phyloP scores from a whole-genome alignment of 495 filamentous ascomycete genomes.

The Penicillium fimorum region DNA sequence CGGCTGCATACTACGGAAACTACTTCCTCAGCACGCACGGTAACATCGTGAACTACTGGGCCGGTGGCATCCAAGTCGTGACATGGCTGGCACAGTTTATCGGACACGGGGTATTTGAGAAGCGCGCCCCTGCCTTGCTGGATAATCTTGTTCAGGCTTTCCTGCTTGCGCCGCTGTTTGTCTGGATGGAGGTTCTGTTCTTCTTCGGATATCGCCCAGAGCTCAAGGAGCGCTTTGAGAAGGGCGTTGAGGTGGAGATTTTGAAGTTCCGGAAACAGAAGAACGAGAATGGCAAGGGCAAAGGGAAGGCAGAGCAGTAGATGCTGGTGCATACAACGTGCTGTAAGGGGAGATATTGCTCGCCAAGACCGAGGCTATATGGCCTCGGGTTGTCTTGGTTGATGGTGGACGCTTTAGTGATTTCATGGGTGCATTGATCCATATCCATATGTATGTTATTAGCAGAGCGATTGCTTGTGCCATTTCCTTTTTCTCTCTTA shows the following conservation, averaged over 20 bases:
- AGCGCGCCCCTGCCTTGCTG: conserved; percentile 80
- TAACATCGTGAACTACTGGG: conserved; percentile 65
- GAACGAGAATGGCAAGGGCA: conserved; percentile 20
- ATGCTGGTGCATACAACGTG: background rate
- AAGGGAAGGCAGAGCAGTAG: conserved; percentile 14
- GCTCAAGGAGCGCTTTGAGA: conserved; percentile 73
- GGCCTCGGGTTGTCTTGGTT: background rate
- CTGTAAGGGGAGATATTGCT: conserved; percentile 7
- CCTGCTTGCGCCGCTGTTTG: conserved; percentile 95
- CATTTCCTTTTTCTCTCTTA: background rate
- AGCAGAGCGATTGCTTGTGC: conserved; percentile 2
- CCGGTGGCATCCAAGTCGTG: conserved; percentile 63
- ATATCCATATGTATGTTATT: conserved; percentile 3
- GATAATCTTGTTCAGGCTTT: conserved; percentile 90
- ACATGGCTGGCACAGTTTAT: conserved; percentile 88
- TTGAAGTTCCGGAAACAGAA: conserved; percentile 39
- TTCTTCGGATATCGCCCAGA: conserved; percentile 86
- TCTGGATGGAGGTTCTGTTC: conserved; percentile 95
- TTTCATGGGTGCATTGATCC: background rate
- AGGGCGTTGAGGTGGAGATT: conserved; percentile 66
- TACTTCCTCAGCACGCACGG: conserved; percentile 68
- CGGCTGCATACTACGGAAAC: conserved; percentile 69
- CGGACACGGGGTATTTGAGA: conserved; percentile 88
- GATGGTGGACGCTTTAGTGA: background rate
- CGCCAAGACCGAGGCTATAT: background rate